Base-by-base conservation (phyloP, 1,284 basidiomycete species). In the Coniferiporia sulphurascens region DNA sequence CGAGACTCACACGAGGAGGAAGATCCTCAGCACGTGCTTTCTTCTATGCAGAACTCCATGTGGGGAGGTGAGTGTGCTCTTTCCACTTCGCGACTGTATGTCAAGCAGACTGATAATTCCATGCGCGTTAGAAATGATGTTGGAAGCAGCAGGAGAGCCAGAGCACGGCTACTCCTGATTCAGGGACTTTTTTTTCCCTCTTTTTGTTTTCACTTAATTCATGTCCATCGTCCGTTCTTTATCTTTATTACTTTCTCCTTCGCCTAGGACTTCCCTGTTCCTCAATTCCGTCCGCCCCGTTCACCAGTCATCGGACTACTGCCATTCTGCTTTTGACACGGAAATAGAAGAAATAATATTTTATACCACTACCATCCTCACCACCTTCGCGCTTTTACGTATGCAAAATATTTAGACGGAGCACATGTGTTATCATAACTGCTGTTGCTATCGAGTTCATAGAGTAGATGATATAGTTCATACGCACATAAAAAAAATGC, bases 1-100 rank as follows among this genome's bases (percentile, higher is more conserved):
- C 65, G 70, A 32, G 71, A 74, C 21, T 70, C 70, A 4, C 65
- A 71, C 2, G 64, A 63, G 4, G 66, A 65, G 3, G 80, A 82
- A 8, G 80, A 83, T 66, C 77, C 78, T 8, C 74, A 81, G 56
- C 73, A 80, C 61, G 76, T 86, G 32, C 68, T 86, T 35, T 75
- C 78, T 15, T 79, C 84, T 1, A 81, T 87, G 74, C 79, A 86
- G 65, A 82, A 77, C 63, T 87, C 86, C 7, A 76, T 83, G 60
- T 89, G 86, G 86, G 83, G 84, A 68, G 84, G 85, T 85, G 65
- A 70, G 81, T 70, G 8, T n/a, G 45, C 49, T 1, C 4, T 27
- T 38, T 27, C 5, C 2, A 27, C 5, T 5, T 27, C 3, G 27
- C 27, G 27, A 27, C 5, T 27, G n/a, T n/a, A n/a, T n/a, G 27